phyloP scores from a whole-genome alignment of 495 filamentous ascomycete species.

The Bacidia rubella region DNA sequence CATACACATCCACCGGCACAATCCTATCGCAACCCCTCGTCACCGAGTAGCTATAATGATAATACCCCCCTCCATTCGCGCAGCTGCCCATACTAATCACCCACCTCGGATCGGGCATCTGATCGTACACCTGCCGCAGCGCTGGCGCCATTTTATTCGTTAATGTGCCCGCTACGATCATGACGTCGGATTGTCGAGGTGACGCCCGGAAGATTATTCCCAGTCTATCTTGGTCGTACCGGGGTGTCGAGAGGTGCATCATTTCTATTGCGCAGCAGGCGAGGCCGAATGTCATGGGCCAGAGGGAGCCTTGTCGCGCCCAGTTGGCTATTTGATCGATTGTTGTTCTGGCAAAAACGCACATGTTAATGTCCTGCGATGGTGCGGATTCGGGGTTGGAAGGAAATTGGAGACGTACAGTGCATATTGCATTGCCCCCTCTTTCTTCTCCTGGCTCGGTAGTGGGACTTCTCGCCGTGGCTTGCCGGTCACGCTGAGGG shows the following conservation, averaged over 20 bases:
- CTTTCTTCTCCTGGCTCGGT: constrained; percentile 81
- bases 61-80: constrained; percentile 88
- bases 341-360: constrained; percentile 45
- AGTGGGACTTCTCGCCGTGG: constrained; percentile 65
- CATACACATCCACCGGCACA: constrained; percentile 85
- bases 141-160: constrained; percentile 96
- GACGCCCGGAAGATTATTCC: constrained; percentile 92
- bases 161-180: constrained; percentile 87
- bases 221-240: constrained; percentile 84
- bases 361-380: neutral
- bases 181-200: constrained; percentile 82
- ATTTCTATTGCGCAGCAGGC: constrained; percentile 91
- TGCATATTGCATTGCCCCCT: constrained; percentile 93
- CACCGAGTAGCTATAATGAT: constrained; percentile 86
- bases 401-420: constrained; percentile 51
- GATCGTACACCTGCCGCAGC: constrained; percentile 79
- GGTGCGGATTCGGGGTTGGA: neutral
- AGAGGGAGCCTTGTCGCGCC: constrained; percentile 77
- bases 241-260: constrained; percentile 89
- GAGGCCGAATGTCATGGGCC: constrained; percentile 88
- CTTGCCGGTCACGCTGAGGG: constrained; percentile 33
- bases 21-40: constrained; percentile 79
- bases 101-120: constrained; percentile 91
- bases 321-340: constrained; percentile 76
- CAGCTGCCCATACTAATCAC: constrained; percentile 86